phyloP scores from a whole-genome alignment of 352 stramenopile genomes.

The Phytophthora ohioensis region DNA sequence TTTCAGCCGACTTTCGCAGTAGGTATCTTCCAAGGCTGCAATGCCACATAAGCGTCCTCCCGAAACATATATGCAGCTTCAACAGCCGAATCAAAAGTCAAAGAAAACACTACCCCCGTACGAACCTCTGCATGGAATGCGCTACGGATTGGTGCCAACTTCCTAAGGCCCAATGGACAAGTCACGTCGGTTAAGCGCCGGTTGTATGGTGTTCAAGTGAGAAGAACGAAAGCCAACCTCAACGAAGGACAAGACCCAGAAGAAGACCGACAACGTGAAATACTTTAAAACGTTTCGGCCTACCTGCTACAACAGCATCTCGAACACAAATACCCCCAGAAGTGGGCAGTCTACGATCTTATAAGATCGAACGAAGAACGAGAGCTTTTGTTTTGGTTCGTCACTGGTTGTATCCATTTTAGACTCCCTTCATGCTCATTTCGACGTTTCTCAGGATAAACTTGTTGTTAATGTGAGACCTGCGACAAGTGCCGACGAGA shows the following conservation, averaged over 20 bases:
- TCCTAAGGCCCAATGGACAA: neutral
- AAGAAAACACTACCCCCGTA: neutral
- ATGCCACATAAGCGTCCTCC: no score
- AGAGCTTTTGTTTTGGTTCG: neutral
- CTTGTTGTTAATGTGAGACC: neutral
- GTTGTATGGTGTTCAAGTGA: neutral
- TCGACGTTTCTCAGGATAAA: neutral
- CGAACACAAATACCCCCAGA: neutral
- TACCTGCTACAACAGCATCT: neutral
- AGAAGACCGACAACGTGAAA: neutral
- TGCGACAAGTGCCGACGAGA: no score
- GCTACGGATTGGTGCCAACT: neutral
- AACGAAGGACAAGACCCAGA: neutral
- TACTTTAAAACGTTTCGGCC: conserved; percentile 1
- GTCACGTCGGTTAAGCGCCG: neutral
- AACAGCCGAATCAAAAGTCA: neutral
- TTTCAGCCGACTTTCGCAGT: no score
- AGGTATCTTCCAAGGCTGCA: no score
- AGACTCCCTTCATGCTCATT: neutral
- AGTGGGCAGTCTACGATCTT: neutral
- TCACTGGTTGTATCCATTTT: neutral
- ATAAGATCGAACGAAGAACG: neutral
- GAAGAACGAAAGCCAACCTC: neutral
- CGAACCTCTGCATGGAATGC: neutral
- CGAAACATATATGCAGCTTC: no score